Conservation (phyloP, 1,284 basidiomycete species). For the Polyporus tsugae region DNA sequence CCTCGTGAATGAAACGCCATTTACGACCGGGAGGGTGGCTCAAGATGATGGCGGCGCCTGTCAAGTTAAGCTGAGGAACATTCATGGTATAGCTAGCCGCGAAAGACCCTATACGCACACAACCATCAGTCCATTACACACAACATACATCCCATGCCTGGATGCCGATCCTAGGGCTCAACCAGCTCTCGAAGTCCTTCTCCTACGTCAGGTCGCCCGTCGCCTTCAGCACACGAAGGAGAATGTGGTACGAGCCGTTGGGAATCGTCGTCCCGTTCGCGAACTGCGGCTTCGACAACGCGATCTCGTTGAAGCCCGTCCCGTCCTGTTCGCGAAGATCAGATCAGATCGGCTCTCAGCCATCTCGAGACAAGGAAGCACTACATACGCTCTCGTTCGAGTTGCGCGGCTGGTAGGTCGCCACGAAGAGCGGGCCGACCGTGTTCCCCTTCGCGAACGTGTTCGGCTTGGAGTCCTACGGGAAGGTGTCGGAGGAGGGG, state of each 20-base stretch:
- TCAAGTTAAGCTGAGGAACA: not conserved
- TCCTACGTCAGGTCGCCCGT: conserved; percentile 61
- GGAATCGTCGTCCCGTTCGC: conserved; percentile 67
- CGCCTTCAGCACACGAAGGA: conserved; percentile 66
- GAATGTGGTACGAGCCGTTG: conserved; percentile 66
- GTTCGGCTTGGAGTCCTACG: conserved; percentile 27
- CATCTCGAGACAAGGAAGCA: conserved; percentile 27
- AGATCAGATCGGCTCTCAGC: conserved; percentile 3
- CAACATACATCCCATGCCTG: conserved; percentile 17
- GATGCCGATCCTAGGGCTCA: conserved; percentile 49
- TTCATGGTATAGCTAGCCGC: not conserved
- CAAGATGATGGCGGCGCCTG: not conserved
- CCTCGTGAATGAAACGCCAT: too few species aligned
- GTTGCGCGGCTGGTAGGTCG: conserved; percentile 48
- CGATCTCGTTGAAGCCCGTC: conserved; percentile 48
- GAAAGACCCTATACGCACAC: not conserved
- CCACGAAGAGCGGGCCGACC: conserved; percentile 49
- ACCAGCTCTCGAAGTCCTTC: conserved; percentile 67
- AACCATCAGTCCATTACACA: not conserved
- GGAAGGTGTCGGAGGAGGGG: conserved; percentile 40
- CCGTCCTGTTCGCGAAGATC: conserved; percentile 38
- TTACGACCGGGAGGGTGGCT: not conserved
- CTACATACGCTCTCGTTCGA: conserved; percentile 45
- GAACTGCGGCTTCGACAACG: conserved; percentile 51
- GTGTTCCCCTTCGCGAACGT: conserved; percentile 48